Evolutionary conservation across 805 yeast genomes (phyloP).

Genomic region (Lipomyces sp.): DNA sequence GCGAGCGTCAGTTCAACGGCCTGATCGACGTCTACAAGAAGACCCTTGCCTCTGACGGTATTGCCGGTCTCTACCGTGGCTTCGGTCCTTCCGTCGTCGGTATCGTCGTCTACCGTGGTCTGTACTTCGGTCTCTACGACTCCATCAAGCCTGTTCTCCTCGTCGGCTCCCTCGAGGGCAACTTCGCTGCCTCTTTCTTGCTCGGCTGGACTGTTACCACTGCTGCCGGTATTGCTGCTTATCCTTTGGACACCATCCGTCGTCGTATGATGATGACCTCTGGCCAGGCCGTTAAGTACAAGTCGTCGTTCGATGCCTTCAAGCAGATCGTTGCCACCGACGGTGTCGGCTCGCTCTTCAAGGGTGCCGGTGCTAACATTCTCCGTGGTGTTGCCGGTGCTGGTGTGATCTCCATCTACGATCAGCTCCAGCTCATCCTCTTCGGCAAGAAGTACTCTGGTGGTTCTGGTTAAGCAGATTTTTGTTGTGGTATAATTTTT

Average conservation of each 20-base stretch:
- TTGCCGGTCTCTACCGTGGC: conserved; percentile 99
- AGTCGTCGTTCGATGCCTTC: conserved; percentile 93
- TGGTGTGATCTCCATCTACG: conserved; percentile 97
- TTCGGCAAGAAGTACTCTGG: conserved; percentile 90
- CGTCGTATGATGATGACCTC: conserved; percentile 99
- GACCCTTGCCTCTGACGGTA: conserved; percentile 93
- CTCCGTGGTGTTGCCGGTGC: conserved; percentile 99
- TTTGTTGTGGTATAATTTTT: no score
- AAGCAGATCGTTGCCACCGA: conserved; percentile 89
- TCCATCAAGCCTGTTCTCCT: conserved; percentile 92
- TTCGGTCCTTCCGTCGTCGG: conserved; percentile 98
- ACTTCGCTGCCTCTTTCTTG: conserved; percentile 91
- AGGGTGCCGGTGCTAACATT: conserved; percentile 99
- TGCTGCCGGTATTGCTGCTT: conserved; percentile 97
- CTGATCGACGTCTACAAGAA: conserved; percentile 92
- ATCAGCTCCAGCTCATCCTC: conserved; percentile 89
- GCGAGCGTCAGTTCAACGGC: conserved; percentile 97
- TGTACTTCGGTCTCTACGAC: conserved; percentile 96
- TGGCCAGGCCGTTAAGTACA: conserved; percentile 96
- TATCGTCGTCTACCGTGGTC: conserved; percentile 98
- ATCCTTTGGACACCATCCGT: conserved; percentile 98
- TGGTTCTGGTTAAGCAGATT: conserved; percentile 25
- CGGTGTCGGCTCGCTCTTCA: conserved; percentile 90
- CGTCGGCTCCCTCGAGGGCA: conserved; percentile 91
- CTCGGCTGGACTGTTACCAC: conserved; percentile 98